Evolutionary conservation across 2,329 filamentous ascomycete genomes (phyloP).

Genomic region (Polychaeton citri): DNA sequence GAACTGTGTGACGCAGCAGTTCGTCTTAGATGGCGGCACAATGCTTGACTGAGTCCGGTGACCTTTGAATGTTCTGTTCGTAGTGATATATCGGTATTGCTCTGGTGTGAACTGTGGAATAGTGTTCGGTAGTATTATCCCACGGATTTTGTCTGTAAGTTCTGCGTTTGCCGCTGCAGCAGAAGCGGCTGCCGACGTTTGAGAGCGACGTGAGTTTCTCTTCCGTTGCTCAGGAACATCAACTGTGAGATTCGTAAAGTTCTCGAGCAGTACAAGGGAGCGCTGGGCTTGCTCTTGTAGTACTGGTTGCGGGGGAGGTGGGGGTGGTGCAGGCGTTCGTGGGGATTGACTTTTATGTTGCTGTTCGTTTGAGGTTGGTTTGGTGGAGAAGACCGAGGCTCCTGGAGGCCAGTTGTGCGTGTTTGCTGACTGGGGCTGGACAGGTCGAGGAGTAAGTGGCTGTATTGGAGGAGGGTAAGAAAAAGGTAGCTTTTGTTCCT

Average conservation of each 20-base stretch:
- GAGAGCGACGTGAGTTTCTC: constrained; percentile 1
- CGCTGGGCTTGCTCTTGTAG: constrained; percentile 22
- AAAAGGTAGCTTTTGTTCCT: constrained; percentile 6
- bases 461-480: constrained; percentile 1
- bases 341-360: constrained; percentile 6
- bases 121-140: constrained; percentile 38
- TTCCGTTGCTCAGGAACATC: background rate
- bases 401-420: constrained; percentile 9
- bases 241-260: constrained; percentile 18
- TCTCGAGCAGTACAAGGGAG: constrained; percentile 19
- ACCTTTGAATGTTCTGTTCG: constrained; percentile 27
- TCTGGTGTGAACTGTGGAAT: constrained; percentile 39
- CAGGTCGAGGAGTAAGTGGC: constrained; percentile 1
- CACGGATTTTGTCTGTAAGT: constrained; percentile 23
- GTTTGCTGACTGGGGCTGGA: constrained; percentile 2
- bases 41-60: constrained; percentile 21
- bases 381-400: constrained; percentile 1
- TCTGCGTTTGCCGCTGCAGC: constrained; percentile 6
- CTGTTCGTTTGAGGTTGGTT: constrained; percentile 5
- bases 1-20: constrained; percentile 61
- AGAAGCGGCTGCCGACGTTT: constrained; percentile 4
- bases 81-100: constrained; percentile 38
- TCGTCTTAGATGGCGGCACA: constrained; percentile 19
- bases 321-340: constrained; percentile 8
- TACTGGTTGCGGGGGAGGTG: constrained; percentile 10